A percentile compares a stretch with the other conserved stretches of the same genome.
Evolutionary conservation across 2,329 filamentous ascomycete genomes (phyloP).

Genomic region (Chrysoporthe deuterocubensis): DNA sequence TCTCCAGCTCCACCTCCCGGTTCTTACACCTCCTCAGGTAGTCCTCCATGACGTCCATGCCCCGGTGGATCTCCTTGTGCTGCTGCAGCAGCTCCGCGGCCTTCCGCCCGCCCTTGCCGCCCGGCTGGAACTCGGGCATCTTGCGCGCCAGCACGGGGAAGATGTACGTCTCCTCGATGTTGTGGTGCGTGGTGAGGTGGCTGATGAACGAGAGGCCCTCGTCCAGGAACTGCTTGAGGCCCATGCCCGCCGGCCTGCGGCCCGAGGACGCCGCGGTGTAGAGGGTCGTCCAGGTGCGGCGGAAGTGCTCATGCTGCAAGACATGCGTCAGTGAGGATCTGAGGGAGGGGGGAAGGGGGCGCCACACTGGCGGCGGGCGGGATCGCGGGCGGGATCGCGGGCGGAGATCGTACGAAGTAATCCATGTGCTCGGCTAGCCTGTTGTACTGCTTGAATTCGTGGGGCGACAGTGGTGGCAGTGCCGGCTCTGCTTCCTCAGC

Average conservation of each 20-base stretch:
- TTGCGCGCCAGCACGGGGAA: constrained; percentile 77
- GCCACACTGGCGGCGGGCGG: neutral
- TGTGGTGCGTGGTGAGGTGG: constrained; percentile 76
- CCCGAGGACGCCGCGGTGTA: constrained; percentile 65
- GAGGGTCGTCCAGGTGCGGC: constrained; percentile 71
- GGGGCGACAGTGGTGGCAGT: constrained; percentile 65
- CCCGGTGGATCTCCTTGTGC: constrained; percentile 78
- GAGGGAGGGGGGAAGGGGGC: constrained; percentile 13
- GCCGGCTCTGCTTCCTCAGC: constrained; percentile 23
- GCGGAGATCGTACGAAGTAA: constrained; percentile 58
- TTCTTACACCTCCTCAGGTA: constrained; percentile 67
- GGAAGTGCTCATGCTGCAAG: constrained; percentile 74
- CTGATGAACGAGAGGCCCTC: constrained; percentile 71
- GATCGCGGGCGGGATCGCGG: too few species aligned
- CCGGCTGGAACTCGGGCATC: constrained; percentile 75
- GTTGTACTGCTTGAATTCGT: constrained; percentile 73
- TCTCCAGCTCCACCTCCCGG: constrained; percentile 64
- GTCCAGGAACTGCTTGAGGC: constrained; percentile 69
- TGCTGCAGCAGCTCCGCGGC: constrained; percentile 65
- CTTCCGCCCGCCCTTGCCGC: constrained; percentile 31
- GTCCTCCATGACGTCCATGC: constrained; percentile 67
- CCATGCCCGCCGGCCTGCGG: constrained; percentile 65
- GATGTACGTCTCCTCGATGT: constrained; percentile 79
- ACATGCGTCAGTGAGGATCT: neutral
- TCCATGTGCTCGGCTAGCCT: constrained; percentile 77